Evolutionary conservation across 2,329 filamentous ascomycete genomes (phyloP), one percentile per base, ranked within the genome.

Genomic region (Aspergillus sergii): DNA sequence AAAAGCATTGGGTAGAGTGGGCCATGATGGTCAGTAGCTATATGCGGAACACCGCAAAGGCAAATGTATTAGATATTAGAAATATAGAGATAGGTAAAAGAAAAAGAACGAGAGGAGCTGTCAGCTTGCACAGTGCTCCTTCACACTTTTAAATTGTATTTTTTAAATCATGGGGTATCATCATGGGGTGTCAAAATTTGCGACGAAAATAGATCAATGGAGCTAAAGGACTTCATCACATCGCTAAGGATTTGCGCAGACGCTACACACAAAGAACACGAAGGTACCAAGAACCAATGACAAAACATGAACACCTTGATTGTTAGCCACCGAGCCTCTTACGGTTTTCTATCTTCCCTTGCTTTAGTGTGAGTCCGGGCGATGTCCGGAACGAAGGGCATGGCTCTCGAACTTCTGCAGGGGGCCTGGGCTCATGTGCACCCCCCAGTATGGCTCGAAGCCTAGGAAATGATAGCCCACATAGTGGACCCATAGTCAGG

Each of bases 1-100:
- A 72, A 66, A 72, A 73, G 60, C 76, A 79, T 48, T 74, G 71
- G 26, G 57, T 57, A 46, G 72, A 71, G 64, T 74, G 71, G 57
- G 71, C 69, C 71, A 75, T 75, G 60, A 11, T 66, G 34, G 34
- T 61, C 54, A 66, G 28, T 62, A 45, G 57, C 50, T 60, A 58
- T 59, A 39, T 58, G 30, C 59, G 60, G 32, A 21, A 46, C n/a
- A 26, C 34, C 28, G 48, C 55, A 53, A 12, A 34, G 34, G 45
- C 28, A 34, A 34, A 57, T 28, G 30, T 23, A 55, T 55, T 55
- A 39, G n/a, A 55, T 16, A 53, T 32, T 48, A 53, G 23, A 54
- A 57, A 36, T 28, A 9, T 41, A 41, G 16, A 41, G 11, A 30
- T 39, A 30, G 41, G 57, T 59, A 48, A 51, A 36, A 28, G 8